A percentile compares a stretch with the other conserved stretches of the same genome.
Conservation (phyloP, 78 protist species). For the Isochrysis galbana region DNA sequence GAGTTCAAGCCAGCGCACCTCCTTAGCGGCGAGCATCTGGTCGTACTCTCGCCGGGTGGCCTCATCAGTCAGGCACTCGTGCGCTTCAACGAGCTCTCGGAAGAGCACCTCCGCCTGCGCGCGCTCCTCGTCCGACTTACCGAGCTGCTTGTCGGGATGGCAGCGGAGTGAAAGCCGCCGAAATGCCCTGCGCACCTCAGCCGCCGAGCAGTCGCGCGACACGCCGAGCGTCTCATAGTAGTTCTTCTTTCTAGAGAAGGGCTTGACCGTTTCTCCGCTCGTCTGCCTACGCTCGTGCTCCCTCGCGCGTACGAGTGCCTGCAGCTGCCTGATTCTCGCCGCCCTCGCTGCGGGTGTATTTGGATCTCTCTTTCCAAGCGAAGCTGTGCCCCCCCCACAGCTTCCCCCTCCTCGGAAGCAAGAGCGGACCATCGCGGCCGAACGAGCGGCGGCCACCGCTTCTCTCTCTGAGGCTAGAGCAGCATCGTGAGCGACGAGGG, state of each 20-base stretch:
- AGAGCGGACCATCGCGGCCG: not conserved
- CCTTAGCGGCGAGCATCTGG: not conserved
- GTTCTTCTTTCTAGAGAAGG: not conserved
- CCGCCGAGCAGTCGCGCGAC: not conserved
- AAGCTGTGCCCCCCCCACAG: not conserved
- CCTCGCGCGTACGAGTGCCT: not conserved
- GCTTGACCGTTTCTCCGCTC: not conserved
- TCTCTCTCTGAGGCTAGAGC: not conserved
- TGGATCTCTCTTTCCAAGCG: not conserved
- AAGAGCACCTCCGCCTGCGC: not conserved
- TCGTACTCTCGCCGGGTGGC: not conserved
- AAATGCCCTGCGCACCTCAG: slow-evolving; percentile 38
- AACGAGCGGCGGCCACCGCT: not conserved
- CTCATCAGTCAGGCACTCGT: not conserved
- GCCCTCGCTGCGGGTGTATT: not conserved
- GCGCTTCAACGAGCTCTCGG: not conserved
- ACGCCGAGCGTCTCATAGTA: not conserved
- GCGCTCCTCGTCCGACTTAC: not conserved
- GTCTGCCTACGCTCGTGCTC: not conserved
- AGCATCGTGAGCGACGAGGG: too few relatives aligned
- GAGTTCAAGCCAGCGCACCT: not conserved
- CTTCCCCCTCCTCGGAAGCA: too few relatives aligned
- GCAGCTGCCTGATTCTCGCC: not conserved
- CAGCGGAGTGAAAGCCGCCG: slow-evolving; percentile 22
- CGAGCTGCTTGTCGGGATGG: slow-evolving; percentile 45